These are phyloP conservation scores for Neonectria hederae DNA, from an alignment of 2,329 filamentous ascomycete genomes.

Conservation along the genomic window DNA sequence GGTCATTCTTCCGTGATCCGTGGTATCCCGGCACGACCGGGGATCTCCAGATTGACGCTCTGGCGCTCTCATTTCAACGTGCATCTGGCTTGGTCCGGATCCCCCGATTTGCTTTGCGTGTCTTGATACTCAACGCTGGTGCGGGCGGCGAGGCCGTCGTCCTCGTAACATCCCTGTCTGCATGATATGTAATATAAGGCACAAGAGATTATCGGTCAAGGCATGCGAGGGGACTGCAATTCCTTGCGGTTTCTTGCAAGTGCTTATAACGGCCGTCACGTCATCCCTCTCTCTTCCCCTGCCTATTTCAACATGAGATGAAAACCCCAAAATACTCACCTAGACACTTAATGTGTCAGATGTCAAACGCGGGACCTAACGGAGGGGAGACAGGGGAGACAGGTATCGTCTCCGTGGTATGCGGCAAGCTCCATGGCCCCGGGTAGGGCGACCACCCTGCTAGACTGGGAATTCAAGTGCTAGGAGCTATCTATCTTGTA, in stretches of 20 bases:
- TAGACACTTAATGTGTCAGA: not conserved
- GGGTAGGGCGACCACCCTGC: not conserved
- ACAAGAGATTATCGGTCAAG: constrained; percentile 8
- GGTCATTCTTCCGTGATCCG: constrained; percentile 11
- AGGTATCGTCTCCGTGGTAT: not conserved
- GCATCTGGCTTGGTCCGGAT: constrained; percentile 11
- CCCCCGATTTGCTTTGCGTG: not conserved
- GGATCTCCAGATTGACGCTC: constrained; percentile 32
- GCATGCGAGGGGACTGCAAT: constrained; percentile 1
- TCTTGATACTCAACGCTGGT: not conserved
- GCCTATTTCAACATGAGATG: constrained; percentile 6
- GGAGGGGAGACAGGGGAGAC: not conserved
- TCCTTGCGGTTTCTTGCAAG: not conserved
- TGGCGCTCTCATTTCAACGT: constrained; percentile 24
- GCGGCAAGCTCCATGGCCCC: not conserved
- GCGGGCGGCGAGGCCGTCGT: constrained; percentile 25
- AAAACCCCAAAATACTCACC: constrained; percentile 3
- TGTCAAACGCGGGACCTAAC: not conserved
- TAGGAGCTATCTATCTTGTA: not conserved
- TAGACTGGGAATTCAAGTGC: not conserved
- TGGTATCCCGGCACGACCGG: constrained; percentile 27
- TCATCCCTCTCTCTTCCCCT: not conserved
- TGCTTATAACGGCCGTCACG: not conserved
- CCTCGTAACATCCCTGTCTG: constrained; percentile 8
- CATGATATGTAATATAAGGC: constrained; percentile 28